phyloP scores from a whole-genome alignment of 2,329 filamentous ascomycete genomes.

The Amauroascus verrucosus region DNA sequence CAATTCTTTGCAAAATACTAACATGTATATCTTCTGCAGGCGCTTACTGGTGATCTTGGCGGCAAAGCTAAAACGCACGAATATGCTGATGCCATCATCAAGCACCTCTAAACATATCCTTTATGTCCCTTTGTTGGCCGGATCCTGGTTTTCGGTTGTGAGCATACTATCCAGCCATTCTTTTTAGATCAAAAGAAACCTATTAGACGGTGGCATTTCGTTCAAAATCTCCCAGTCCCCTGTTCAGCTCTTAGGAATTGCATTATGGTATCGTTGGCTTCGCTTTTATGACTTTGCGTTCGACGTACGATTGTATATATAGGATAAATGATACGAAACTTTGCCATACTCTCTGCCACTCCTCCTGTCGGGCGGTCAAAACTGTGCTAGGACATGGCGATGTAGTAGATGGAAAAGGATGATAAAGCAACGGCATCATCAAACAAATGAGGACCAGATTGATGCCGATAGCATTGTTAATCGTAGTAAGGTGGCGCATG shows the following conservation, averaged over 20 bases:
- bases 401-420: neutral
- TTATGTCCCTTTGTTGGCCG: neutral
- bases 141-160: neutral
- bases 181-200: constrained; percentile 18
- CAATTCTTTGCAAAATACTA: constrained; percentile 6
- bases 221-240: neutral
- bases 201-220: constrained; percentile 7
- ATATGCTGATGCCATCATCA: constrained; percentile 87
- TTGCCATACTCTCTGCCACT: neutral
- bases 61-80: constrained; percentile 93
- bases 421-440: neutral
- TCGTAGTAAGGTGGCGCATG: neutral
- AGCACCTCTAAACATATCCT: constrained; percentile 39
- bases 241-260: neutral
- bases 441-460: neutral
- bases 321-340: constrained; percentile 4
- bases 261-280: neutral
- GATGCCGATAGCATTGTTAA: neutral
- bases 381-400: neutral
- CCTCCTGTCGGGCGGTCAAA: neutral
- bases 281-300: constrained; percentile 2
- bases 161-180: constrained; percentile 18
- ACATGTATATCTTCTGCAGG: constrained; percentile 28
- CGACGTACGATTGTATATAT: constrained; percentile 11
- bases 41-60: constrained; percentile 88